Percentiles rank a stretch among this genome's conserved stretches.
Conservation (phyloP, 2,329 filamentous ascomycete genomes). For the Neonectria punicea region DNA sequence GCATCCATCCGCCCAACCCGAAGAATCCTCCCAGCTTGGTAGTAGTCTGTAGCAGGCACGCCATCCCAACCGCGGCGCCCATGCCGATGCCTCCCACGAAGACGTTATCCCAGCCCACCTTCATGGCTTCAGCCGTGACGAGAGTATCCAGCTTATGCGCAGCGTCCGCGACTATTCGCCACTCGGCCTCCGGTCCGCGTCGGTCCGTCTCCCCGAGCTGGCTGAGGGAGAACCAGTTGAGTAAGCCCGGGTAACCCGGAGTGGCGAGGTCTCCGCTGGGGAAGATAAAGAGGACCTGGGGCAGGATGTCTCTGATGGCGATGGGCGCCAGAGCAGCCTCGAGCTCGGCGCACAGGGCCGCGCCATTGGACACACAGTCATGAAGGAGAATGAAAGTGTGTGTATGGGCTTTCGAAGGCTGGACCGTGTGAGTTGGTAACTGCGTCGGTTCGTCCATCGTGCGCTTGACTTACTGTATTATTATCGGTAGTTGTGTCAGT, state of each 20-base stretch:
- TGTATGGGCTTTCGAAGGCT: neutral
- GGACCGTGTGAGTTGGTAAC: neutral
- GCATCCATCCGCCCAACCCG: constrained; percentile 16
- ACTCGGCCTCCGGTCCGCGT: neutral
- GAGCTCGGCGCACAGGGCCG: neutral
- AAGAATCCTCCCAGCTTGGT: constrained; percentile 17
- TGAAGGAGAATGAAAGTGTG: constrained; percentile 24
- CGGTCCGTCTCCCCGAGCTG: neutral
- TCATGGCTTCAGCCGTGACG: constrained; percentile 4
- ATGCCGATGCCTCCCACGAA: constrained; percentile 20
- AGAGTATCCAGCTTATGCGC: neutral
- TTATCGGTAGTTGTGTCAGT: neutral
- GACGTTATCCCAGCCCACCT: constrained; percentile 7
- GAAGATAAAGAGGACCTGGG: constrained; percentile 13
- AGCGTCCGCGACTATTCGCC: neutral
- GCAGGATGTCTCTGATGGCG: neutral
- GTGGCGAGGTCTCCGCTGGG: neutral
- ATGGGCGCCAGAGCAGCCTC: neutral
- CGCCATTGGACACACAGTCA: neutral
- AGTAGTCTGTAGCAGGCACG: constrained; percentile 8
- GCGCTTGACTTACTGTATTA: neutral
- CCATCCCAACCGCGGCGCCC: constrained; percentile 15
- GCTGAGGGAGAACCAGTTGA: constrained; percentile 12
- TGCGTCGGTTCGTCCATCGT: neutral
- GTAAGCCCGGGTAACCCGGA: neutral